phyloP scores from a whole-genome alignment of 1,284 basidiomycete genomes.

The Termitomyces sp. region DNA sequence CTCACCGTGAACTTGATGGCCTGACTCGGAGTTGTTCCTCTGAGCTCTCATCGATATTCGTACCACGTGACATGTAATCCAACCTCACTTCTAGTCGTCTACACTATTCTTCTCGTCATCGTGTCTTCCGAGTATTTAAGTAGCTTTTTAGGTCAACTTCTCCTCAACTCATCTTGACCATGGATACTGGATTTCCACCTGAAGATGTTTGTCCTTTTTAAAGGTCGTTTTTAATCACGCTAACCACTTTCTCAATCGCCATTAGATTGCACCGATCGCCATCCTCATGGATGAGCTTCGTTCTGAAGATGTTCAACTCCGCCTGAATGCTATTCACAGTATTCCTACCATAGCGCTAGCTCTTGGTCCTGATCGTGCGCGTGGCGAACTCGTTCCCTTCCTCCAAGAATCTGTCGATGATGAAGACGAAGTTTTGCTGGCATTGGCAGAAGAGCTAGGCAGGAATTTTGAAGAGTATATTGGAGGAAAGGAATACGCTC shows the following conservation, averaged over 20 bases:
- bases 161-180: constrained; percentile 21
- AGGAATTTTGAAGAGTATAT: constrained; percentile 92
- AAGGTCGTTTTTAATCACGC: constrained; percentile 14
- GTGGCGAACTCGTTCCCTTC: constrained; percentile 96
- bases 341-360: constrained; percentile 98
- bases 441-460: constrained; percentile 94
- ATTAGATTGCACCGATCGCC: constrained; percentile 79
- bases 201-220: constrained; percentile 34
- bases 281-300: constrained; percentile 94
- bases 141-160: not conserved
- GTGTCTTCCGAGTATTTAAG: not conserved
- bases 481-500: constrained; percentile 86
- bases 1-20: not conserved
- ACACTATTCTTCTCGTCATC: not conserved
- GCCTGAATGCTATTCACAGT: constrained; percentile 96
- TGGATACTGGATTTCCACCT: constrained; percentile 48
- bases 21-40: no score
- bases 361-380: constrained; percentile 90
- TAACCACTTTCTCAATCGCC: constrained; percentile 16
- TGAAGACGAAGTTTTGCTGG: constrained; percentile 97
- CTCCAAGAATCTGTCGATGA: constrained; percentile 98
- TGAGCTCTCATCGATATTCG: not conserved
- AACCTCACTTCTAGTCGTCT: not conserved
- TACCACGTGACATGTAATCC: not conserved
- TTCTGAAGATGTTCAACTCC: constrained; percentile 91